Conservation (phyloP, 345 rosid species). For the Aquilaria yunnanensis region DNA sequence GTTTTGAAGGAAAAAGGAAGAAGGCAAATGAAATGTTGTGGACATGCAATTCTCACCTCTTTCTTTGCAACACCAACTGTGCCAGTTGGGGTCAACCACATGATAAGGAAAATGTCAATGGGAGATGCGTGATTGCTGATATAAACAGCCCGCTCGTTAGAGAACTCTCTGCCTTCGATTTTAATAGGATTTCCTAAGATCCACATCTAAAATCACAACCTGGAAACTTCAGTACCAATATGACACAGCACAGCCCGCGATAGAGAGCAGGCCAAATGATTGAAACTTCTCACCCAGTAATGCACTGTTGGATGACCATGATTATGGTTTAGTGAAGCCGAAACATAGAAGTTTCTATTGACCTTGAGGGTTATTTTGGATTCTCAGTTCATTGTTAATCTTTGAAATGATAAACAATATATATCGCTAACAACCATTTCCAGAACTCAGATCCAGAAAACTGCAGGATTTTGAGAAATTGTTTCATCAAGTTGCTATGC, state of each 20-base stretch:
- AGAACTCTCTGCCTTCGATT: constrained; percentile 41
- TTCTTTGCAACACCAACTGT: constrained; percentile 56
- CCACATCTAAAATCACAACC: constrained; percentile 47
- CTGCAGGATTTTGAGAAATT: no score
- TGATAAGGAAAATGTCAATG: constrained; percentile 41
- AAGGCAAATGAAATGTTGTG: not conserved
- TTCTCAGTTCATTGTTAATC: no score
- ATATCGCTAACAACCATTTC: no score
- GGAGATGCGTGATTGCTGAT: constrained; percentile 59
- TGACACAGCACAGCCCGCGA: not conserved
- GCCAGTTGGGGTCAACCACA: constrained; percentile 53
- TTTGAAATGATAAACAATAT: no score
- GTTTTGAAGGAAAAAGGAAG: not conserved
- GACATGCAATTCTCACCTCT: constrained; percentile 24
- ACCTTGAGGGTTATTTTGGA: no score
- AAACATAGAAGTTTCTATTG: no score
- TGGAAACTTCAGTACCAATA: not conserved
- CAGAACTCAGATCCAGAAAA: no score
- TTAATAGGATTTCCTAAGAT: constrained; percentile 45
- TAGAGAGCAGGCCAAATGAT: no score
- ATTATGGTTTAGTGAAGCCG: no score
- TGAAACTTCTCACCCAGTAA: no score
- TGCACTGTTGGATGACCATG: no score
- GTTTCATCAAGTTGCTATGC: no score
- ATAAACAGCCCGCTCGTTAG: constrained; percentile 43